Percentiles rank a stretch among this genome's conserved stretches.
phyloP scores from a whole-genome alignment of 2,329 filamentous ascomycete genomes.

The Pyrenophora graminea region DNA sequence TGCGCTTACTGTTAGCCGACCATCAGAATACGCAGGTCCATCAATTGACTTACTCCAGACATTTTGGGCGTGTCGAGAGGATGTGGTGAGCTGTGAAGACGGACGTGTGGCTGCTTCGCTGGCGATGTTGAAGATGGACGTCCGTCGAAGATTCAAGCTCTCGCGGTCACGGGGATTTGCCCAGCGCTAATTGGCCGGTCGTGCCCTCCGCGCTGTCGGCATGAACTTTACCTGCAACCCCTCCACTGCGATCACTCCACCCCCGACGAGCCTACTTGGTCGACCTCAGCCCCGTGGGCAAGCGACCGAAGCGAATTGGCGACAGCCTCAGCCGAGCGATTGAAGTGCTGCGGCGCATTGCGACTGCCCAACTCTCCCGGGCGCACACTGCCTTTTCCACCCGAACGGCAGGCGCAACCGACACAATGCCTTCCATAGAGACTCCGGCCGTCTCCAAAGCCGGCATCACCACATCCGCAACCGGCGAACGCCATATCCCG shows the following conservation, averaged over 20 bases:
- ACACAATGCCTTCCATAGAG: constrained; percentile 40
- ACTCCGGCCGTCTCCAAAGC: constrained; percentile 46
- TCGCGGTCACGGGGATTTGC: constrained; percentile 29
- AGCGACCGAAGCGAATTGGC: not conserved
- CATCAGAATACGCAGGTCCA: not conserved
- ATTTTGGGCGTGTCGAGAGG: constrained; percentile 54
- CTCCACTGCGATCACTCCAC: constrained; percentile 7
- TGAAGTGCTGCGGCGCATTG: not conserved
- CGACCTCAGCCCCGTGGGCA: not conserved
- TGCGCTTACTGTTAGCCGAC: constrained; percentile 43
- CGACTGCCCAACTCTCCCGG: not conserved
- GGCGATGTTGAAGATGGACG: constrained; percentile 29
- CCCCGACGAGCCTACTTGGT: not conserved
- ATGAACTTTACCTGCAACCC: constrained; percentile 13
- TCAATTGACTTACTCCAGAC: constrained; percentile 59
- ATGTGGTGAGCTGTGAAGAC: constrained; percentile 26
- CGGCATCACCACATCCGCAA: constrained; percentile 70
- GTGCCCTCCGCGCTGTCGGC: constrained; percentile 11
- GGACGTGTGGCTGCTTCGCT: constrained; percentile 30
- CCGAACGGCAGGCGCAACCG: not conserved
- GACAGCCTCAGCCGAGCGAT: not conserved
- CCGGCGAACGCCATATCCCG: constrained; percentile 86
- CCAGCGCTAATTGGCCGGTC: constrained; percentile 33
- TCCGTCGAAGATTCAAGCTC: constrained; percentile 29
- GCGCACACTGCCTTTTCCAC: constrained; percentile 5